Evolutionary conservation across 1,284 basidiomycete species (phyloP), one percentile per base, ranked within the genome.

Genomic region (Cryptococcus wingfieldii): DNA sequence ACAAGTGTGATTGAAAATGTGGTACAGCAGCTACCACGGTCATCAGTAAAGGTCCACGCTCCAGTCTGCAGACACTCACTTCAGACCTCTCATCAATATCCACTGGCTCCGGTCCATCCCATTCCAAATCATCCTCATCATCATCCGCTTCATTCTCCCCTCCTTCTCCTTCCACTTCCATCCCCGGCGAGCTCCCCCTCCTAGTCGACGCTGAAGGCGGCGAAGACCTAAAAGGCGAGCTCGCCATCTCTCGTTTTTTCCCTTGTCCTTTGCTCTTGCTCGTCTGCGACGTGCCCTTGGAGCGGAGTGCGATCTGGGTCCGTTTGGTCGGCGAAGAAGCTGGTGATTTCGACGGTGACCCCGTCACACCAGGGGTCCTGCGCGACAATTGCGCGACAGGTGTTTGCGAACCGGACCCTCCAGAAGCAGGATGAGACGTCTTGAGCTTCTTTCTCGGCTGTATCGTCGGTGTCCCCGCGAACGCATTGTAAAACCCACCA

Each of bases 401-500:
- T 42, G 41, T n/a, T 42, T 42, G 41, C 41, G 41, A 23, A 2
- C n/a, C 16, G 10, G 8, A 23, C 19, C 19, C 41, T n/a, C 16
- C 14, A 23, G n/a, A 51, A 25, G 59, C 59, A 28, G 65, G 65
- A 0, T 49, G 47, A 18, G 65, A 62, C 12, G 60, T 62, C 49
- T 64, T 64, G 9, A 67, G 60, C 51, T 71, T 73, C 12, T 51
- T 48, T 23, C 67, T 45, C 9, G 58, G 41, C 6, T 51, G 39
- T 2, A 66, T 53, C 1, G 48, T 61, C 1, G 71, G 65, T 2
- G 62, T 56, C 7, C 55, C 59, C 14, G 52, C 54, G 51, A 74
- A 74, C 1, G 70, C 72, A 51, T 73, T 72, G 42, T 60, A 61
- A 27, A 75, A 57, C 5, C 8, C 44, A 10, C 8, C n/a, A 34